Percentiles rank a stretch among this genome's conserved stretches.
phyloP scores from a whole-genome alignment of 2,329 filamentous ascomycete species.

The Colletotrichum spinosum region DNA sequence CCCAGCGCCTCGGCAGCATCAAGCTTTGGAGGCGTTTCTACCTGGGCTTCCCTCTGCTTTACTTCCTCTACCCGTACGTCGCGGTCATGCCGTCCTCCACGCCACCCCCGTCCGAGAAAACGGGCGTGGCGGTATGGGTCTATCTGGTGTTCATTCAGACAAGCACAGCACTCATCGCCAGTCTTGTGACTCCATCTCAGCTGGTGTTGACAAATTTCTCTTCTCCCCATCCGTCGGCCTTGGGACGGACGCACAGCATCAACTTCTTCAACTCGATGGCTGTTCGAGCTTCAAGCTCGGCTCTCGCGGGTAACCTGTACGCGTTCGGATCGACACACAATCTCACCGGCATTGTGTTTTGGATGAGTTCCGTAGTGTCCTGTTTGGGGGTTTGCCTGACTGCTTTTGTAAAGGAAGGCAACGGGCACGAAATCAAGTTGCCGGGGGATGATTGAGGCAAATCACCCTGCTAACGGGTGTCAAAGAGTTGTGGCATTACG shows the following conservation, averaged over 20 bases:
- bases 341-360: background rate
- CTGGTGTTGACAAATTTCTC: background rate
- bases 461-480: no score
- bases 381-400: background rate
- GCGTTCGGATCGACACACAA: background rate
- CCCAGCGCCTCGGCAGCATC: background rate
- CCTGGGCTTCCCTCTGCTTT: background rate
- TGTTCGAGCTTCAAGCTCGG: slow-evolving; percentile 1
- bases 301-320: background rate
- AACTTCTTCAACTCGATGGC: slow-evolving; percentile 1
- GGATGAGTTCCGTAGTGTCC: background rate
- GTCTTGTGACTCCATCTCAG: background rate
- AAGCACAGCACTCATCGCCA: background rate
- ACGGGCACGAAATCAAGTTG: slow-evolving; percentile 5
- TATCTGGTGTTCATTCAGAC: background rate
- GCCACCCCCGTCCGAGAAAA: slow-evolving; percentile 6
- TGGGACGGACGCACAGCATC: slow-evolving; percentile 1
- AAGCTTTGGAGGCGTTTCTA: background rate
- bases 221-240: slow-evolving; percentile 7
- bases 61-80: background rate
- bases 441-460: background rate
- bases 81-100: background rate
- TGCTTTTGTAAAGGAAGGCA: slow-evolving; percentile 8
- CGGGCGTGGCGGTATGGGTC: background rate
- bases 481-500: no score